Evolutionary conservation across 2,329 filamentous ascomycete genomes (phyloP), one percentile per base, ranked within the genome.

Genomic region (Aureobasidium leucospermi): DNA sequence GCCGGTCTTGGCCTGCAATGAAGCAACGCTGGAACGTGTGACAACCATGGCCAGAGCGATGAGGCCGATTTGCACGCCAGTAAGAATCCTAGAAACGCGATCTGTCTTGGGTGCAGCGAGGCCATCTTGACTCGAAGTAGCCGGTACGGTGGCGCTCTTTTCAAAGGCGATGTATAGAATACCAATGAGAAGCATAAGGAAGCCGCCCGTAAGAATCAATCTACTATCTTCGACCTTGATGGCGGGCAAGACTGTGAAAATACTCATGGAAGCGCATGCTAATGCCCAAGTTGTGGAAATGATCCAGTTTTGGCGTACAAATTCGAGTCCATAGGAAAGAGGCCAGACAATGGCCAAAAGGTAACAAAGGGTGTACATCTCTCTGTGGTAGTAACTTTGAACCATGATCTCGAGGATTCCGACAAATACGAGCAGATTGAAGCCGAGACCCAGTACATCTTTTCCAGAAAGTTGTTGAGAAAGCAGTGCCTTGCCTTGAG

Each of bases 331-430:
- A 65, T 94, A 88, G 0, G 85, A 78, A 0, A 81, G 65, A 0
- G 94, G 94, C 89, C 92, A 99, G 45, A 88, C 78, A 1, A 86
- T 83, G 3, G 84, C 91, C 3, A 92, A 65, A 29, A 92, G 67
- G 68, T 92, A 99, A 59, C 93, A 83, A 0, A 84, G 76, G 0
- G 93, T 96, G 66, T 95, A 87, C 28, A 97, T 85, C 69, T 96
- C 88, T 42, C 94, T 86, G 66, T 93, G 82, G 60, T 96, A 96
- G 71, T 99, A 99, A 53, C 90, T 92, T 75, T 96, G 79, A 23
- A 94, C 78, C 71, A 99, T 78, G 57, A 87, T 89, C 70, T 93
- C 83, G 28, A 99, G 81, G 8, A 96, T 77, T 7, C 79, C 86
- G 58, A 96, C 71, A 68, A 91, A 96, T 6, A 83, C 70, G 19